phyloP scores from a whole-genome alignment of 305 asterid genomes.

The Fraxinus floribunda region DNA sequence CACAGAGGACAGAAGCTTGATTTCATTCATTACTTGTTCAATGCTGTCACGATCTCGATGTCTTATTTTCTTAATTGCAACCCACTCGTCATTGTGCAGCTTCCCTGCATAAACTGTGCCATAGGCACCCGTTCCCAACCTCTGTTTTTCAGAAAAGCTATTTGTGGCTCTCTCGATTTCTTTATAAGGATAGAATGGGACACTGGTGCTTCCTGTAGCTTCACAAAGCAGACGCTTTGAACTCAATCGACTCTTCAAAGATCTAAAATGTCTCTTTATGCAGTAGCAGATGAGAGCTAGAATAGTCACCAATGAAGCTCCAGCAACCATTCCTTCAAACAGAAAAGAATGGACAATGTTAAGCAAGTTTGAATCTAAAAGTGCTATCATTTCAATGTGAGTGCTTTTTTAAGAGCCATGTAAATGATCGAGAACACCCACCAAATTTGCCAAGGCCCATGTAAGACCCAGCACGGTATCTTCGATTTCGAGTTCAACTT shows the following conservation, averaged over 20 bases:
- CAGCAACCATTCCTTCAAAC: slow-evolving; percentile 58
- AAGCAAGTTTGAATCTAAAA: neutral
- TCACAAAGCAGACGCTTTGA: slow-evolving; percentile 64
- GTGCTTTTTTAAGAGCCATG: neutral
- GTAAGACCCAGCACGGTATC: neutral
- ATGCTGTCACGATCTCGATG: slow-evolving; percentile 63
- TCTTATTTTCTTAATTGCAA: slow-evolving; percentile 76
- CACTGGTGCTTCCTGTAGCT: slow-evolving; percentile 67
- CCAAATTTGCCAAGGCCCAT: neutral
- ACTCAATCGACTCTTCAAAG: slow-evolving; percentile 44
- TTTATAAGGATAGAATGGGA: slow-evolving; percentile 65
- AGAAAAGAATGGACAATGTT: neutral
- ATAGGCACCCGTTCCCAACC: slow-evolving; percentile 91
- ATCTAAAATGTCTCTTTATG: slow-evolving; percentile 44
- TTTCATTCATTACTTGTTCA: slow-evolving; percentile 91
- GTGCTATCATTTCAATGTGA: neutral
- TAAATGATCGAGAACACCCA: neutral
- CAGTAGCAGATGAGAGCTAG: slow-evolving; percentile 45
- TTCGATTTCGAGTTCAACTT: neutral
- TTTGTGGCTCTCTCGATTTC: slow-evolving; percentile 84
- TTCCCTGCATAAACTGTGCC: slow-evolving; percentile 93
- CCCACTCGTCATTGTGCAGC: slow-evolving; percentile 66
- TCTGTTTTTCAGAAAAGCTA: slow-evolving; percentile 67
- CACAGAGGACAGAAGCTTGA: slow-evolving; percentile 88
- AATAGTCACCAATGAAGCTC: slow-evolving; percentile 49